A percentile compares a stretch with the other conserved stretches of the same genome.
Evolutionary conservation across 768 basidiomycete genomes (phyloP).

Genomic region (Mycena vulgaris): DNA sequence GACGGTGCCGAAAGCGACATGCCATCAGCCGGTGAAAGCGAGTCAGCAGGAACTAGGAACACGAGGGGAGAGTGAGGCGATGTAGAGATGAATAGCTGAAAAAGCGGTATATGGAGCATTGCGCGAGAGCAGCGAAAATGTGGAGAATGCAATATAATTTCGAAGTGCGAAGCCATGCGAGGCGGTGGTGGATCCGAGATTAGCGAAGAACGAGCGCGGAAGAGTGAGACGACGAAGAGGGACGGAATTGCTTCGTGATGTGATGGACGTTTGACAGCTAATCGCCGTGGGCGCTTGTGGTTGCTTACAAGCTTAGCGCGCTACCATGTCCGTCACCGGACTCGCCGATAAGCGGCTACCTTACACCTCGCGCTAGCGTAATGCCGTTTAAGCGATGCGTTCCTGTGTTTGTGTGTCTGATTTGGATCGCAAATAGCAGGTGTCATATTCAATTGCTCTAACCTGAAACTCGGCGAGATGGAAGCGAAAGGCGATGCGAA

Average conservation of each 20-base stretch:
- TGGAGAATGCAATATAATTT: slow-evolving; percentile 7
- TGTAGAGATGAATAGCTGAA: slow-evolving; percentile 5
- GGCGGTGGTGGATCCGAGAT: background rate
- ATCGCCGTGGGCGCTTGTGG: background rate
- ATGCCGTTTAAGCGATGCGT: too few species aligned
- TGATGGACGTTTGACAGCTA: background rate
- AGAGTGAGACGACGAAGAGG: background rate
- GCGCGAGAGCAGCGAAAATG: slow-evolving; percentile 5
- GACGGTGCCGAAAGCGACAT: slow-evolving; percentile 14
- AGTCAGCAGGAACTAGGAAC: slow-evolving; percentile 7
- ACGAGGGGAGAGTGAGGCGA: slow-evolving; percentile 2
- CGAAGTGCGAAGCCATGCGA: slow-evolving; percentile 1
- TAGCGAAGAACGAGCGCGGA: background rate
- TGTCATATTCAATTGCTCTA: too few species aligned
- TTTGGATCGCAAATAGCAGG: too few species aligned
- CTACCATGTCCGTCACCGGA: background rate
- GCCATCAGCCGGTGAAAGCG: slow-evolving; percentile 10
- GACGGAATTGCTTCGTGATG: slow-evolving; percentile 4
- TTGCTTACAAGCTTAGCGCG: background rate
- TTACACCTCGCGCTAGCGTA: background rate
- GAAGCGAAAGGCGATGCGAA: too few species aligned
- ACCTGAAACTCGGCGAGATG: too few species aligned
- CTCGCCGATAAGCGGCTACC: slow-evolving; percentile 6
- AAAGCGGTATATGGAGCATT: slow-evolving; percentile 6
- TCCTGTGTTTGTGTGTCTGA: too few species aligned